Percentiles rank a stretch among this genome's conserved stretches.
These are phyloP conservation scores for Trichoderma endophyticum DNA, from an alignment of 2,329 filamentous ascomycete genomes.

Conservation along the genomic window DNA sequence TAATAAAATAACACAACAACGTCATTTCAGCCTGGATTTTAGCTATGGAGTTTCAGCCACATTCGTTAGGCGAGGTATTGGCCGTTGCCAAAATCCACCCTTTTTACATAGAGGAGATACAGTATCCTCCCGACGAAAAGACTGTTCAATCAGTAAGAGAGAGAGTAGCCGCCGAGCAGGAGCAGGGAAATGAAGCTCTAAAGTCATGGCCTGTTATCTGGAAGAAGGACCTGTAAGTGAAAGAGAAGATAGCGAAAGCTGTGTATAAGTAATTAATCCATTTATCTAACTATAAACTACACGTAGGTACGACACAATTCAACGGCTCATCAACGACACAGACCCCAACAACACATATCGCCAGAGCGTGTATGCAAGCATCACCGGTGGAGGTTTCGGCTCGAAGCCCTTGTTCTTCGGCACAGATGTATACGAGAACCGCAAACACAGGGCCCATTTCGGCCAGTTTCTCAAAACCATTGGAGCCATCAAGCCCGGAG, in stretches of 20 bases:
- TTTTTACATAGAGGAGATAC: conserved; percentile 30
- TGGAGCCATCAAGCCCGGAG: conserved; percentile 32
- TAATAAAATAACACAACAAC: neutral
- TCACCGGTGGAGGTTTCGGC: conserved; percentile 39
- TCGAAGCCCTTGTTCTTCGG: conserved; percentile 38
- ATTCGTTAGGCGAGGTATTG: conserved; percentile 32
- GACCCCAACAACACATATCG: conserved; percentile 37
- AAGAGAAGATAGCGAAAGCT: neutral
- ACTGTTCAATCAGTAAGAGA: conserved; percentile 16
- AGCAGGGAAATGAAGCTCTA: neutral
- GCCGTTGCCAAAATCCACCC: conserved; percentile 35
- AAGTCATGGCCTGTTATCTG: conserved; percentile 21
- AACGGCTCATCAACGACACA: conserved; percentile 36
- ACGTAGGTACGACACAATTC: conserved; percentile 33
- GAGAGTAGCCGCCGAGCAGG: neutral
- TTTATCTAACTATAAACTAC: neutral
- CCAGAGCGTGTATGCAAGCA: conserved; percentile 36
- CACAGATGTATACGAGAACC: conserved; percentile 40
- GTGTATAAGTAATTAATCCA: neutral
- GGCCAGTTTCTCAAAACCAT: conserved; percentile 32
- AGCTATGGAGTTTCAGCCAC: conserved; percentile 18
- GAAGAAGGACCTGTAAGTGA: conserved; percentile 27
- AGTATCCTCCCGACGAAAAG: conserved; percentile 31
- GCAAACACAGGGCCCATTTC: conserved; percentile 35
- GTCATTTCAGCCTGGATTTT: neutral